A percentile compares a stretch with the other conserved stretches of the same genome.
Conservation (phyloP, 2,329 filamentous ascomycete species). For the Metarhizium rileyi region DNA sequence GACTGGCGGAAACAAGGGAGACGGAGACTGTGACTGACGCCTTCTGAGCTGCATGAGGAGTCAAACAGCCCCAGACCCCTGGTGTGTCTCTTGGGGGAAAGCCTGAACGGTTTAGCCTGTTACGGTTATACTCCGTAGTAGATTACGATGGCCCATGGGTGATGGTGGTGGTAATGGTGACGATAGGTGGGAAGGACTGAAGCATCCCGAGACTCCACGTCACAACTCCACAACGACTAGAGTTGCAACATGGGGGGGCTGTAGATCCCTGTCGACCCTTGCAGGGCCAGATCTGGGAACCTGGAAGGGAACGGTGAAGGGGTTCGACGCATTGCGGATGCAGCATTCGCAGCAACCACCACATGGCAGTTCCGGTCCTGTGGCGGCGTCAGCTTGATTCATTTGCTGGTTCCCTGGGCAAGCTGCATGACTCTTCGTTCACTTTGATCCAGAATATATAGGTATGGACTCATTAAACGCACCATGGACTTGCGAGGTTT, state of each 20-base stretch:
- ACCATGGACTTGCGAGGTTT: too few species aligned
- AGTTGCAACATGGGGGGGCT: neutral
- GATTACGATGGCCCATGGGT: neutral
- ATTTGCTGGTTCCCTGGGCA: neutral
- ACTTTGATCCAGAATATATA: too few species aligned
- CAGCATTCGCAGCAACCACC: neutral
- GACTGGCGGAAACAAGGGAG: constrained; percentile 1
- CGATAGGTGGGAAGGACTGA: neutral
- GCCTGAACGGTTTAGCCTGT: neutral
- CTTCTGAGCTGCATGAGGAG: constrained; percentile 1
- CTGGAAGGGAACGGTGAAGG: neutral
- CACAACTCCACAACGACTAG: neutral
- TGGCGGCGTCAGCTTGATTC: neutral
- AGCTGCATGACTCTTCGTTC: too few species aligned
- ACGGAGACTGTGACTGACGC: neutral
- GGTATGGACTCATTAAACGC: too few species aligned
- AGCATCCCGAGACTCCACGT: neutral
- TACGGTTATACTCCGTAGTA: neutral
- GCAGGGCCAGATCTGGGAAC: neutral
- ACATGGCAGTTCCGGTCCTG: neutral
- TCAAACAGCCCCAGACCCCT: constrained; percentile 1
- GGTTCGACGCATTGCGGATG: neutral
- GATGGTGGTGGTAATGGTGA: neutral
- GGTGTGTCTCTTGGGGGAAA: neutral
- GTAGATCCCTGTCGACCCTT: neutral